A percentile compares a stretch with the other conserved stretches of the same genome.
These are phyloP conservation scores for Pythium angustatum DNA, from an alignment of 352 stramenopile species.

Conservation along the genomic window DNA sequence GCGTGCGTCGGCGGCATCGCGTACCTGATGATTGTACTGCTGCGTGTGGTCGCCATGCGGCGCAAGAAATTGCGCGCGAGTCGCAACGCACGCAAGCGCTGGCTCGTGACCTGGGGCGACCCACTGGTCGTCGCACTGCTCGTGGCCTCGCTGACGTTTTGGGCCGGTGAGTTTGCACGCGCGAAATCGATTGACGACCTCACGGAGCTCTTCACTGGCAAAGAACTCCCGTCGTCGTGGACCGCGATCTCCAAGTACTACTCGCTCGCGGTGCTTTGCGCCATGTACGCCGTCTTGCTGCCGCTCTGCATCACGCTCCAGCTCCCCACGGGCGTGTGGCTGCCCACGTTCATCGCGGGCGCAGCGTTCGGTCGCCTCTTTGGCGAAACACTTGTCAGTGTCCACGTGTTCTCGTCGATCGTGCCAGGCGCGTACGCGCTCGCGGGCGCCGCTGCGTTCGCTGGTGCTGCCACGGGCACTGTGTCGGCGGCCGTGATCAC, in stretches of 20 bases:
- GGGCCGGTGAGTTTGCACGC: conserved; percentile 64
- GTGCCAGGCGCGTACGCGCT: conserved; percentile 78
- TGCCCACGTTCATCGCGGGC: conserved; percentile 85
- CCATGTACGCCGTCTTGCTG: conserved; percentile 61
- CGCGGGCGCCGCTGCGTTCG: conserved; percentile 73
- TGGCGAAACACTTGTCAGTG: conserved; percentile 49
- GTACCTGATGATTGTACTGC: conserved; percentile 56
- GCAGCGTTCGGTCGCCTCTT: conserved; percentile 79
- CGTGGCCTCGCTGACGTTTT: conserved; percentile 67
- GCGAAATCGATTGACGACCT: conserved; percentile 62
- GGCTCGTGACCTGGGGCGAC: conserved; percentile 66
- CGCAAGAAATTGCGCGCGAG: conserved; percentile 37
- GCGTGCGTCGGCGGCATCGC: conserved; percentile 56
- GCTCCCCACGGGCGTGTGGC: conserved; percentile 81
- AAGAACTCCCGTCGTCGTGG: conserved; percentile 50
- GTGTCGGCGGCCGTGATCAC: conserved; percentile 87
- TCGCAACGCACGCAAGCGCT: conserved; percentile 48
- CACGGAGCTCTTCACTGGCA: conserved; percentile 58
- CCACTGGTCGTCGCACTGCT: conserved; percentile 64
- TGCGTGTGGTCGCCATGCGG: conserved; percentile 48
- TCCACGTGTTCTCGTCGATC: conserved; percentile 26
- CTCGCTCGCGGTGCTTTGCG: conserved; percentile 47
- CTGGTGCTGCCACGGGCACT: conserved; percentile 66
- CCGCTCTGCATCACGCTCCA: conserved; percentile 82
- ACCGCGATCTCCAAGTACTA: conserved; percentile 67